A percentile compares a stretch with the other conserved stretches of the same genome.
phyloP scores from a whole-genome alignment of 805 yeast species.

The Yarrowia osloensis region DNA sequence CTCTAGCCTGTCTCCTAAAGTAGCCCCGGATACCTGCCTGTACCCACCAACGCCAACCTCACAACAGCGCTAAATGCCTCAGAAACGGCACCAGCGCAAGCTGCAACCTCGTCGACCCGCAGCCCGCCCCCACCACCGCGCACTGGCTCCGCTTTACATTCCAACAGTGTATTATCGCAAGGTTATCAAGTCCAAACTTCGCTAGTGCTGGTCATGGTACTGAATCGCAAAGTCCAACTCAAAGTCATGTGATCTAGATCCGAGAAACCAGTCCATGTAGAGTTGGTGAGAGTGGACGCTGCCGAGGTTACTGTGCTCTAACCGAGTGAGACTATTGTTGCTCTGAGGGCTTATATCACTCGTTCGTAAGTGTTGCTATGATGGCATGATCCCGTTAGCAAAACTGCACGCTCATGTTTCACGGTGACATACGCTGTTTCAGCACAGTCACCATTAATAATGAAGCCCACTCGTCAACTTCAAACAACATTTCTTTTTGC shows the following conservation, averaged over 20 bases:
- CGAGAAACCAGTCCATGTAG: neutral
- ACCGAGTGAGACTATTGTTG: too few relatives aligned
- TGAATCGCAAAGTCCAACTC: neutral
- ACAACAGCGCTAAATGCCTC: neutral
- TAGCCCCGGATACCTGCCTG: neutral
- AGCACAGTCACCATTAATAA: neutral
- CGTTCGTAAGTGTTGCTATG: too few relatives aligned
- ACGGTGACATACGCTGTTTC: neutral
- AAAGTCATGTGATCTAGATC: neutral
- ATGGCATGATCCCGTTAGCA: too few relatives aligned
- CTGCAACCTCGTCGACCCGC: neutral
- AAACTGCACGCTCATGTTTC: too few relatives aligned
- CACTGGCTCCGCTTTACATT: neutral
- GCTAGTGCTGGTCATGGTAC: neutral
- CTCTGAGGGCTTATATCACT: too few relatives aligned
- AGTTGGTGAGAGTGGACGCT: neutral
- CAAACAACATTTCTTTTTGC: neutral
- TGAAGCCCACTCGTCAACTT: neutral
- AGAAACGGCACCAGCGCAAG: neutral
- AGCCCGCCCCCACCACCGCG: neutral
- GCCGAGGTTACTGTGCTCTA: too few relatives aligned
- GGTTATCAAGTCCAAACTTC: neutral
- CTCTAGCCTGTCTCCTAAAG: neutral
- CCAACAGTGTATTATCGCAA: constrained; percentile 8
- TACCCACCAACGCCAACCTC: too few relatives aligned